A percentile compares a stretch with the other conserved stretches of the same genome.
Evolutionary conservation across 2,329 filamentous ascomycete genomes (phyloP).

Genomic region (Waltergamsia citrina): DNA sequence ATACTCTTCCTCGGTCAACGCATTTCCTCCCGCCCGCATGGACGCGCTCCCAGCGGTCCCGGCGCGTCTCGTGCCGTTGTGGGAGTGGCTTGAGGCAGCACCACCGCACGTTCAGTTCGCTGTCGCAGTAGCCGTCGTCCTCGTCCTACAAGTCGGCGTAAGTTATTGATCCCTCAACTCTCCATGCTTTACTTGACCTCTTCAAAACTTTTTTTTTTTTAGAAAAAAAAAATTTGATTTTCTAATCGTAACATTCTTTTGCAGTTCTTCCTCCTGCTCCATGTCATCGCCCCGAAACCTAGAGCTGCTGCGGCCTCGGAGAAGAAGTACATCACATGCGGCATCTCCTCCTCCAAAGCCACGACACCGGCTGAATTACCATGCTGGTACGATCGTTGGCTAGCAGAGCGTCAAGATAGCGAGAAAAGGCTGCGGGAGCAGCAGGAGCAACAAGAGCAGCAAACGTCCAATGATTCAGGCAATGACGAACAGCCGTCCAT

Average conservation of each 20-base stretch:
- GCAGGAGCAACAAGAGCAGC: too few species aligned
- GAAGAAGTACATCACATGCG: slow-evolving; percentile 77
- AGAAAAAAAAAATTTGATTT: not conserved
- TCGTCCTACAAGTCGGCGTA: slow-evolving; percentile 11
- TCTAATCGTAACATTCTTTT: slow-evolving; percentile 2
- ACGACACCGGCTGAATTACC: slow-evolving; percentile 46
- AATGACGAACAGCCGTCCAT: slow-evolving; percentile 10
- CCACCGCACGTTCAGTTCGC: slow-evolving; percentile 28
- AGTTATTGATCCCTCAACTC: not conserved
- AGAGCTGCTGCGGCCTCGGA: slow-evolving; percentile 67
- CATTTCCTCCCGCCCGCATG: not conserved
- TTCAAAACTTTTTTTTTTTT: not conserved
- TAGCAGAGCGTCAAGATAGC: slow-evolving; percentile 46
- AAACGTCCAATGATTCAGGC: not conserved
- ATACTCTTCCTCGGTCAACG: not conserved
- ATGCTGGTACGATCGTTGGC: slow-evolving; percentile 80
- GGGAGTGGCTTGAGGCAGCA: slow-evolving; percentile 23
- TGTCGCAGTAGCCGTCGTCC: slow-evolving; percentile 20
- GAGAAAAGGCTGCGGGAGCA: slow-evolving; percentile 20
- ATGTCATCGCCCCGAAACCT: slow-evolving; percentile 71
- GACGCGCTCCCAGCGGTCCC: slow-evolving; percentile 18
- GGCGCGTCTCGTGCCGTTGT: slow-evolving; percentile 21
- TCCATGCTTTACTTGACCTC: too few species aligned
- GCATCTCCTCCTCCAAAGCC: slow-evolving; percentile 43
- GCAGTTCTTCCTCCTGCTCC: slow-evolving; percentile 55